Evolutionary conservation across 768 basidiomycete species (phyloP), one percentile per base, ranked within the genome.

Genomic region (Trametes meyenii): DNA sequence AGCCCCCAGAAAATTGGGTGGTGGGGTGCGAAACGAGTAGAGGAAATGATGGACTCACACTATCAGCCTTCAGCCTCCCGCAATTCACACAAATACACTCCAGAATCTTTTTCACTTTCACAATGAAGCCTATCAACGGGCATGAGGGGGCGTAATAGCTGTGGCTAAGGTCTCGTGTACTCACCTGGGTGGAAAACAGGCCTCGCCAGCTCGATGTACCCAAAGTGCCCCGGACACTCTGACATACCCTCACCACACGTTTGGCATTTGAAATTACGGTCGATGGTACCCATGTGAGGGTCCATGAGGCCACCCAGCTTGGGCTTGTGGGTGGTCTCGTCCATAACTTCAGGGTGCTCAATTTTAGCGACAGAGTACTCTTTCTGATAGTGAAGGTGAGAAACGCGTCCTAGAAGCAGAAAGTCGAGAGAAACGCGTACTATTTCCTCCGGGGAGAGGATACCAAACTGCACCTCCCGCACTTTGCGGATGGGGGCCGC

Each of bases 201-300:
- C 69, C 94, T 83, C 45, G 94, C 94, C 71, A 99, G 79, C 78
- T 99, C 97, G 71, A 99, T 94, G 74, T 98, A 96, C 57, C 97
- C 97, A 79, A 99, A 99, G 75, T 98, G 97, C 52, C 97, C 97
- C 26, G 97, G 96, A 79, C 97, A 99, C 74, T 98, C 97, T 17
- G 94, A 89, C 96, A 98, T 98, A n/a, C 96, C 96, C 83, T 99
- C 97, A 67, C 95, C 96, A 75, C 97, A 98, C 29, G 97, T 98
- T 80, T 98, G 95, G 74, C 97, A 99, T 80, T 98, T 98, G 79
- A 96, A 96, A 74, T 96, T 95, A 67, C 94, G 83, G 80, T 96
- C 94, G 69, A 96, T 96, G 29, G 94, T 99, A 40, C 97, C 97
- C 90, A 98, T 94, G 61, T 94, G 87, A 52, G 96, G 94, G 78